Base-by-base conservation (phyloP, 164 flowering plant genomes). In the Tetrastigma voinierianum region DNA sequence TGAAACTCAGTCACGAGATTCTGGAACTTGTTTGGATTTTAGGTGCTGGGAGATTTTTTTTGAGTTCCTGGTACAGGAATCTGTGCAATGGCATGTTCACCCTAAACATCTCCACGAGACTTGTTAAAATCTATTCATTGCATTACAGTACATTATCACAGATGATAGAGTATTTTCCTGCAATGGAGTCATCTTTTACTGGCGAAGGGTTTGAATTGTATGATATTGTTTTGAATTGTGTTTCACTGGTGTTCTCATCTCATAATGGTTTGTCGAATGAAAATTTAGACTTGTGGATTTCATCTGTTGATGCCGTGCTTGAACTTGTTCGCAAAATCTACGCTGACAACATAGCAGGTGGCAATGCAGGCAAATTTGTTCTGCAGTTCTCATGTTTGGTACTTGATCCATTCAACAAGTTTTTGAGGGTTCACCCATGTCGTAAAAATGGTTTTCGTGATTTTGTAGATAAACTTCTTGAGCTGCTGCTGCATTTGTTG, bases 1-100 rank as follows among this genome's bases (percentile, higher is more conserved):
- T 54, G 64, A 60, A 62, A 55, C 52, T 25, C 56, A 51, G 32
- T 65, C 59, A 47, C 72, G 65, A n/a, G 72, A 23, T n/a, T 20
- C 51, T 48, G 83, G 75, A 47, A 69, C 86, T 21, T 82, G 81
- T 68, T 78, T 86, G 77, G 77, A 90, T 66, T 53, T 67, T 32
- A 84, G 89, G 70, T 85, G 96, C 70, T 95, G 98, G 98, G 74
- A 64, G 54, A 72, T 95, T 64, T 85, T n/a, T n/a, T n/a, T 91
- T 59, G 81, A 70, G 49, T 89, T 87, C 48, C 90, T 97, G 73
- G 70, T 95, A 81, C 80, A 83, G 66, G 84, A 81, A 69, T 75
- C 89, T 40, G 51, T 64, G 18, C 73, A 63, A n/a, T 55, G 67
- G 58, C 54, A 63, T 16, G 63, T 83, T 52, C 83, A 10, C 68